Evolutionary conservation across 73 alveolate genomes (phyloP), one percentile per base, ranked within the genome.

Genomic region (Blepharisma japonicum): DNA sequence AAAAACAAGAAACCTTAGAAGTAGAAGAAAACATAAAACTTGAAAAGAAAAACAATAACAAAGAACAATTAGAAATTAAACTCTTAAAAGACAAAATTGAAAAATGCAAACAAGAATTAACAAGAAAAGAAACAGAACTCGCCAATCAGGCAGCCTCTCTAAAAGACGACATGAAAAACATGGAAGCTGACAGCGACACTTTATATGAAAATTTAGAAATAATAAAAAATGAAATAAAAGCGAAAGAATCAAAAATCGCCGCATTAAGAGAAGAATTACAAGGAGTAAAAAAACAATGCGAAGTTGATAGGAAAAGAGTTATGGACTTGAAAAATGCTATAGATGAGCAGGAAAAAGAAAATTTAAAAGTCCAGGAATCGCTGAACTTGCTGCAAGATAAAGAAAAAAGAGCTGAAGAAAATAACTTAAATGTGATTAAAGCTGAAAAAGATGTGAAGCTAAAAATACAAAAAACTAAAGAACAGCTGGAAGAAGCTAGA

Each of bases 331-430:
- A 61, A 61, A 61, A 39, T 14, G 47, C 23, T 61, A 61, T 61
- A 8, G 46, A 39, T 20, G 74, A 61, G 46, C 74, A 61, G 47
- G 74, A 61, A 61, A 14, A 18, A 9, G 74, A 61, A 61, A 61
- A 61, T 61, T n/a, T 14, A 25, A 61, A 61, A 2, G 14, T 61
- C 18, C 14, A 8, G 23, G 23, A 61, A 5, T n/a, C 14, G 23
- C 74, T 61, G 11, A 61, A 61, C 23, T 61, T 39, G 23, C 2
- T 8, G 3, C 6, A n/a, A 18, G 74, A 61, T 14, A 32, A 32
- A 32, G 11, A 14, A 9, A n/a, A n/a, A 14, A 9, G 49, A 9
- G 74, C 14, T 20, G 49, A 14, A 14, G 74, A 61, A 61, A 25
- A 61, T 25, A n/a, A n/a, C 5, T 25, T 61, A 18, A 20, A n/a